Percentiles rank a stretch among this genome's conserved stretches.
Conservation (phyloP, 1,139 yeast species). For the Scheffersomyces segobiensis region DNA sequence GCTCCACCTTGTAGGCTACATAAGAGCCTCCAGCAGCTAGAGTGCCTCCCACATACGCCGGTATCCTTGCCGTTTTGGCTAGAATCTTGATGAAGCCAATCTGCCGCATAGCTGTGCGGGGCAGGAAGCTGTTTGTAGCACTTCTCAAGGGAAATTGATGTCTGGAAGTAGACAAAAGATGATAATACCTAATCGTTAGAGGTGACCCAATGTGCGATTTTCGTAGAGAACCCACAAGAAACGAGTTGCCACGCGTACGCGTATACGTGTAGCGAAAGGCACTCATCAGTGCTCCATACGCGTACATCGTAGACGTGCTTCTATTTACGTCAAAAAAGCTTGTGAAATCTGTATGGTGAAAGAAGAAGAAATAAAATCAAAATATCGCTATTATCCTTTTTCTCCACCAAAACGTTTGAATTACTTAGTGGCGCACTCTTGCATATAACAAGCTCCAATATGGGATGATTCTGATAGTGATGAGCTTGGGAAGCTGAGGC, state of each 20-base stretch:
- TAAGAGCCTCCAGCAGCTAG: constrained; percentile 94
- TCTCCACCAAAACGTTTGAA: neutral
- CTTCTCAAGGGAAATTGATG: neutral
- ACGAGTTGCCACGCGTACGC: neutral
- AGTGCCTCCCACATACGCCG: constrained; percentile 86
- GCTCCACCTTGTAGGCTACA: constrained; percentile 86
- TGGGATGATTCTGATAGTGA: neutral
- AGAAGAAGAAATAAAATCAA: neutral
- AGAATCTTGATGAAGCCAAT: constrained; percentile 52
- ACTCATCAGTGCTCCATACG: neutral
- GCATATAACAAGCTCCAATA: neutral
- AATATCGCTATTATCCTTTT: neutral
- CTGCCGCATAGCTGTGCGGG: constrained; percentile 20
- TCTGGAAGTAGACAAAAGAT: neutral
- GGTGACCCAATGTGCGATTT: neutral
- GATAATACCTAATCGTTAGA: neutral
- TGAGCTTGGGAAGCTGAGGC: neutral
- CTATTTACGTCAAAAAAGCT: neutral
- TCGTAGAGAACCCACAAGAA: neutral
- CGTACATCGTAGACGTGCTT: neutral
- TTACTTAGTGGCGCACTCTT: neutral
- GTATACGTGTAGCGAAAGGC: neutral
- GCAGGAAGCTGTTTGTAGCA: neutral
- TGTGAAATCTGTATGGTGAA: neutral
- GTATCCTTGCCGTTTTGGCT: constrained; percentile 51